phyloP scores from a whole-genome alignment of 495 filamentous ascomycete species.

The Acidiella bohemica region DNA sequence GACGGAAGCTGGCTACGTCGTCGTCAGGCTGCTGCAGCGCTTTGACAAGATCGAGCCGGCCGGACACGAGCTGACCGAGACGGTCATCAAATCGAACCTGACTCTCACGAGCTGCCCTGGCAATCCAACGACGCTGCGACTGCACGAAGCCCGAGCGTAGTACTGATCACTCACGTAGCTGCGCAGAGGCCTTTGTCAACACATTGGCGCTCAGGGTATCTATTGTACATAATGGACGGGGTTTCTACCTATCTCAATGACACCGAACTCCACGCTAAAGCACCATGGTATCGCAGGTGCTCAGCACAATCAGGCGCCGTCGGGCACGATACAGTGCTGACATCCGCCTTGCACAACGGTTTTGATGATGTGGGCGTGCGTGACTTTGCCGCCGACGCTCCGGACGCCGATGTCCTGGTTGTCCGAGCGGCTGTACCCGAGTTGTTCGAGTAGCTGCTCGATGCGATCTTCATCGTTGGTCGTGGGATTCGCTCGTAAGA shows the following conservation, averaged over 20 bases:
- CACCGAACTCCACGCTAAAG: too few relatives aligned
- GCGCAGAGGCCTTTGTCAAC: too few relatives aligned
- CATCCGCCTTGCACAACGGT: conserved; percentile 52
- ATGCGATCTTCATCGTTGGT: conserved; percentile 23
- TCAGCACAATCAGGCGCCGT: too few relatives aligned
- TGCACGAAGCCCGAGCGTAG: conserved; percentile 2
- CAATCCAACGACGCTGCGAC: not conserved
- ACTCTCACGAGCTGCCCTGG: conserved; percentile 16
- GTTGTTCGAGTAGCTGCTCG: conserved; percentile 28
- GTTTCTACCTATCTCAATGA: too few relatives aligned
- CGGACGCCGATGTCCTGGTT: conserved; percentile 33
- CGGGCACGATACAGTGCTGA: conserved; percentile 9
- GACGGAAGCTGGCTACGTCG: conserved; percentile 27
- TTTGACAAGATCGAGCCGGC: conserved; percentile 19
- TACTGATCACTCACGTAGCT: too few relatives aligned
- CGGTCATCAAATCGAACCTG: conserved; percentile 2
- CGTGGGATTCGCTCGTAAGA: conserved; percentile 37
- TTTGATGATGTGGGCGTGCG: conserved; percentile 64
- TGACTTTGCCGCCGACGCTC: conserved; percentile 76
- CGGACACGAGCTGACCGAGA: conserved; percentile 10
- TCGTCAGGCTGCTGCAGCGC: conserved; percentile 22
- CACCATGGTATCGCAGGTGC: too few relatives aligned
- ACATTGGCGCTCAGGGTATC: too few relatives aligned
- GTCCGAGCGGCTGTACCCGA: conserved; percentile 32
- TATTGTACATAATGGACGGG: too few relatives aligned